Evolutionary conservation across 225 moss, liverwort and hornwort species (phyloP).

Genomic region (Straminergon stramineum): DNA sequence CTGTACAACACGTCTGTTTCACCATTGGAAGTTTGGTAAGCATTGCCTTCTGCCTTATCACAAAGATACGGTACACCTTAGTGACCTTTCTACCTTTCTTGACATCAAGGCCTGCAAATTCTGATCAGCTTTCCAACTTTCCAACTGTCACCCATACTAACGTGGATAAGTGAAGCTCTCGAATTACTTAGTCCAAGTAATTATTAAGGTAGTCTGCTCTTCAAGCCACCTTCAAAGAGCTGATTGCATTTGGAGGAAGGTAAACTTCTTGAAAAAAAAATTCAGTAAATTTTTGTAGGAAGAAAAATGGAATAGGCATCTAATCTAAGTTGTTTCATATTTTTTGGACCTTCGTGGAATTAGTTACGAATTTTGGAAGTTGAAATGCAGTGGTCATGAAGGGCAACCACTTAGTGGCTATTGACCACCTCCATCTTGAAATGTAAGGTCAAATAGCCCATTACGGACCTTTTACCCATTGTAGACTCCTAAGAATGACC

Average conservation of each 20-base stretch:
- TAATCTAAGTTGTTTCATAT: too few species aligned
- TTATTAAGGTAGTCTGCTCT: not conserved
- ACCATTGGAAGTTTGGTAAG: not conserved
- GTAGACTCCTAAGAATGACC: too few species aligned
- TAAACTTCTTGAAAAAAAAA: not conserved
- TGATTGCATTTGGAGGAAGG: not conserved
- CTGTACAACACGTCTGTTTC: not conserved
- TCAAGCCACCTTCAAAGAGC: too few species aligned
- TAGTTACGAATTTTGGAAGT: too few species aligned
- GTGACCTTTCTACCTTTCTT: not conserved
- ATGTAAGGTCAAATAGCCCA: too few species aligned
- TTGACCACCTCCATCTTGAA: too few species aligned
- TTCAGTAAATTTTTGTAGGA: too few species aligned
- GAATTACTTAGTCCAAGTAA: not conserved
- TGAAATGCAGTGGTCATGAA: accelerated
- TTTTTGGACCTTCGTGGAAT: too few species aligned
- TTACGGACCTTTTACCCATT: too few species aligned
- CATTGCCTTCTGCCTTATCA: not conserved
- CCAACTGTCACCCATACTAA: not conserved
- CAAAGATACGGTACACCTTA: not conserved
- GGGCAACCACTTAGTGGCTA: too few species aligned
- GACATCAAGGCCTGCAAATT: not conserved
- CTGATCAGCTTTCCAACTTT: not conserved
- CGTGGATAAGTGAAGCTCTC: not conserved
- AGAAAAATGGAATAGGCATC: too few species aligned